These are phyloP conservation scores for Plasmopara muralis DNA, from an alignment of 352 stramenopile species.

Conservation along the genomic window DNA sequence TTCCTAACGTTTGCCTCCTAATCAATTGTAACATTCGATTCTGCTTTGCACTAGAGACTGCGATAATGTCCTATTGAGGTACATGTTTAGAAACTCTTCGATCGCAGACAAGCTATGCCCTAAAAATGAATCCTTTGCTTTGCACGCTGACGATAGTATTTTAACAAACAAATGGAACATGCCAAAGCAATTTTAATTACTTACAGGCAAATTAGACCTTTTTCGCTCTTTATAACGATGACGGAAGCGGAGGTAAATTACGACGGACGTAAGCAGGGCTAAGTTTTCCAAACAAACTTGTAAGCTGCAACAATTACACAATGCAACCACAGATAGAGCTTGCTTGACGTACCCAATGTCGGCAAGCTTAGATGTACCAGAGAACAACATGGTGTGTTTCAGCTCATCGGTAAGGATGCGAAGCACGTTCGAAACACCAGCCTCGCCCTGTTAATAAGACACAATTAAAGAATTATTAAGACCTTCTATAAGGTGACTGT, in stretches of 20 bases:
- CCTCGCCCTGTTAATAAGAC: constrained; percentile 50
- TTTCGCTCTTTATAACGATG: constrained; percentile 20
- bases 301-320: constrained; percentile 1
- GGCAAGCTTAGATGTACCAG: constrained; percentile 51
- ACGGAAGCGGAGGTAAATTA: constrained; percentile 20
- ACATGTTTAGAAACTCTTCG: too few species aligned
- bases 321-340: neutral
- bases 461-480: neutral
- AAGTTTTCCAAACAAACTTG: neutral
- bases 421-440: constrained; percentile 83
- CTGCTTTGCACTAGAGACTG: too few species aligned
- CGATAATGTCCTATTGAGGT: too few species aligned
- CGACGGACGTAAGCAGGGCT: constrained; percentile 31
- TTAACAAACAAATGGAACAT: neutral
- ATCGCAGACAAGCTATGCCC: too few species aligned
- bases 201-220: constrained; percentile 1
- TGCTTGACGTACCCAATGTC: constrained; percentile 53
- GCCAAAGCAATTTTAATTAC: neutral
- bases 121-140: too few species aligned
- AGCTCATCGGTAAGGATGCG: constrained; percentile 89
- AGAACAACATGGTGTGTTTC: constrained; percentile 89
- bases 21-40: too few species aligned
- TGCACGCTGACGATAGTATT: too few species aligned
- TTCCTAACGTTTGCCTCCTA: too few species aligned
- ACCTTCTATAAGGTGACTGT: neutral